phyloP scores from a whole-genome alignment of 768 basidiomycete genomes.

The Rhodotorula diobovata region DNA sequence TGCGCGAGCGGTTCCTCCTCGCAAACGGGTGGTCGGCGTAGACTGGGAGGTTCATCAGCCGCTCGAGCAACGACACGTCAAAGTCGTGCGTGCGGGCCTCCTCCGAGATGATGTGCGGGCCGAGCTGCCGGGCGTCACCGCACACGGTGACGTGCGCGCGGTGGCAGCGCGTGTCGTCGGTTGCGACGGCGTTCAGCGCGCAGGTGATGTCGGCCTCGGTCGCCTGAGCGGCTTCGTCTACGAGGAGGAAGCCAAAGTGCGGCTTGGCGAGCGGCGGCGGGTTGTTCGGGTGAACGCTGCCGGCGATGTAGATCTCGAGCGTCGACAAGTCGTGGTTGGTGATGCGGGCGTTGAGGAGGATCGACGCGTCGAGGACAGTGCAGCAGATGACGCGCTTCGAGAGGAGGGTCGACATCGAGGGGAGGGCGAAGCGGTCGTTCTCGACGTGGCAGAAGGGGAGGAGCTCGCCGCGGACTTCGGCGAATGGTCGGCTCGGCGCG shows the following conservation, averaged over 20 bases:
- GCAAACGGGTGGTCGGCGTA: constrained; percentile 33
- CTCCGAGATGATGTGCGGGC: constrained; percentile 45
- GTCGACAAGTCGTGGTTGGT: constrained; percentile 44
- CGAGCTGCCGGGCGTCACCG: constrained; percentile 48
- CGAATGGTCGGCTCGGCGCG: constrained; percentile 45
- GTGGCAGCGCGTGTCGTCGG: constrained; percentile 2
- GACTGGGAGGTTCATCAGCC: constrained; percentile 42
- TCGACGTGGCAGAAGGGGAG: constrained; percentile 41
- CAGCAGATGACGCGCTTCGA: constrained; percentile 45
- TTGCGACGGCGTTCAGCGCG: constrained; percentile 28
- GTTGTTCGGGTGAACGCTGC: constrained; percentile 32
- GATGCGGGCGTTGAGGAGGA: constrained; percentile 42
- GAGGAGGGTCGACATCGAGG: constrained; percentile 2
- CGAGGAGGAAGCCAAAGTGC: constrained; percentile 48
- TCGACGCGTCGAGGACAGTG: constrained; percentile 44
- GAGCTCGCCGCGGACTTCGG: constrained; percentile 45
- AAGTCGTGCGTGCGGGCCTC: constrained; percentile 44
- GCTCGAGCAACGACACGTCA: constrained; percentile 48
- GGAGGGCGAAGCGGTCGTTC: constrained; percentile 41
- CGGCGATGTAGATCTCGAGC: constrained; percentile 32
- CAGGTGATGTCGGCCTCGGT: constrained; percentile 30
- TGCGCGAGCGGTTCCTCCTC: not conserved
- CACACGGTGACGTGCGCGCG: constrained; percentile 45
- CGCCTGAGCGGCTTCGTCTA: constrained; percentile 50
- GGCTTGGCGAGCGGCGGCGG: constrained; percentile 15